Conservation (phyloP, 1,139 yeast genomes). For the Candida neerlandica region DNA sequence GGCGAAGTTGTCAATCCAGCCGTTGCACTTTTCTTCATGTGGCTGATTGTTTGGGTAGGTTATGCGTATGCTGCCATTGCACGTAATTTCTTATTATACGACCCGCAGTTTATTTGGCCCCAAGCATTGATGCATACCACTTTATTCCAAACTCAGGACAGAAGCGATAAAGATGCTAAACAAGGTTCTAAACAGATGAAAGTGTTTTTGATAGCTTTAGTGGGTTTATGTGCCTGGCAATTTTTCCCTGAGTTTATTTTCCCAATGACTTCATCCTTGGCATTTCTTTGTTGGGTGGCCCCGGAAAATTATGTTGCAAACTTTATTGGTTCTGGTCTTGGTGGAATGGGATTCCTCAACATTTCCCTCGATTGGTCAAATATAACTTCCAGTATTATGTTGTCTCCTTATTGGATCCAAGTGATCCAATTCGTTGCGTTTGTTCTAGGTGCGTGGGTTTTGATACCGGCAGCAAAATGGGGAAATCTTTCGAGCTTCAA, state of each 20-base stretch:
- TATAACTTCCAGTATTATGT: conserved; percentile 45
- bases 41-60: conserved; percentile 50
- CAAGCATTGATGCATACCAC: conserved; percentile 52
- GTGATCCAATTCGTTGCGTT: conserved; percentile 46
- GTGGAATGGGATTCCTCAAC: conserved; percentile 49
- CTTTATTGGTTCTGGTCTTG: conserved; percentile 48
- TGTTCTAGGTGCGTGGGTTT: conserved; percentile 42
- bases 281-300: conserved; percentile 47
- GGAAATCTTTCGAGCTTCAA: conserved; percentile 27
- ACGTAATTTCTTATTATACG: conserved; percentile 40
- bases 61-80: conserved; percentile 50
- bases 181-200: conserved; percentile 34
- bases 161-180: conserved; percentile 21
- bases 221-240: conserved; percentile 41
- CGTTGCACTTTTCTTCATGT: conserved; percentile 44
- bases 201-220: conserved; percentile 33
- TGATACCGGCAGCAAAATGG: conserved; percentile 46
- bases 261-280: conserved; percentile 46
- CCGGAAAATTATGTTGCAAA: conserved; percentile 38
- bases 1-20: conserved; percentile 32
- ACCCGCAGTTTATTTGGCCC: conserved; percentile 50
- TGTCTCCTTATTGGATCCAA: conserved; percentile 50
- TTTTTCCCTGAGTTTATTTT: conserved; percentile 46
- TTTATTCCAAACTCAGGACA: conserved; percentile 38
- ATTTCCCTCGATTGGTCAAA: conserved; percentile 50